Conservation (phyloP, 2,329 filamentous ascomycete species). For the Blumeria graminis region DNA sequence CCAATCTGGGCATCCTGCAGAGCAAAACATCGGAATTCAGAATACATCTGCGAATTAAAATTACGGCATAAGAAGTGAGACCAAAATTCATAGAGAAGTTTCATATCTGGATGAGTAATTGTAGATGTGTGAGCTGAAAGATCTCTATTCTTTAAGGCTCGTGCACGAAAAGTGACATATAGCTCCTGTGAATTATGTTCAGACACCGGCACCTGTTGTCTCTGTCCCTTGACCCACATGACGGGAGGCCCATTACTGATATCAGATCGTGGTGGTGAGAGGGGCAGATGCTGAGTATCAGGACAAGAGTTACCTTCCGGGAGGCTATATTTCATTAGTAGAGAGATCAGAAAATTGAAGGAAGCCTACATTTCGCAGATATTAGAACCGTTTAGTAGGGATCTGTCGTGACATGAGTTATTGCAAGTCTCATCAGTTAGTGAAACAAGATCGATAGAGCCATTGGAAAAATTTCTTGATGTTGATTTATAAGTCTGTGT, state of each 20-base stretch:
- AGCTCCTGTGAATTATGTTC: constrained; percentile 15
- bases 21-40: constrained; percentile 45
- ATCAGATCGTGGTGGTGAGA: constrained; percentile 8
- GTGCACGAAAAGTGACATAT: constrained; percentile 17
- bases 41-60: constrained; percentile 54
- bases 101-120: constrained; percentile 30
- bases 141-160: constrained; percentile 19
- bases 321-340: constrained; percentile 8
- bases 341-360: background rate
- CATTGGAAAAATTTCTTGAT: constrained; percentile 28
- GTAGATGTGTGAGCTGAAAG: constrained; percentile 14
- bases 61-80: constrained; percentile 45
- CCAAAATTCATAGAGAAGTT: constrained; percentile 52
- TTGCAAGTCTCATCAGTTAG: constrained; percentile 24
- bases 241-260: constrained; percentile 14
- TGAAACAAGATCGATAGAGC: constrained; percentile 27
- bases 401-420: constrained; percentile 17
- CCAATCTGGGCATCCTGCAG: constrained; percentile 34
- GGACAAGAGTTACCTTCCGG: constrained; percentile 9
- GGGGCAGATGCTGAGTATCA: constrained; percentile 9
- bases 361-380: constrained; percentile 16
- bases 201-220: constrained; percentile 14
- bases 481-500: constrained; percentile 17
- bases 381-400: constrained; percentile 17
- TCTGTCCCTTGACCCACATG: constrained; percentile 17